Conservation (phyloP, 352 stramenopile genomes). For the Pythium scleroteichum region DNA sequence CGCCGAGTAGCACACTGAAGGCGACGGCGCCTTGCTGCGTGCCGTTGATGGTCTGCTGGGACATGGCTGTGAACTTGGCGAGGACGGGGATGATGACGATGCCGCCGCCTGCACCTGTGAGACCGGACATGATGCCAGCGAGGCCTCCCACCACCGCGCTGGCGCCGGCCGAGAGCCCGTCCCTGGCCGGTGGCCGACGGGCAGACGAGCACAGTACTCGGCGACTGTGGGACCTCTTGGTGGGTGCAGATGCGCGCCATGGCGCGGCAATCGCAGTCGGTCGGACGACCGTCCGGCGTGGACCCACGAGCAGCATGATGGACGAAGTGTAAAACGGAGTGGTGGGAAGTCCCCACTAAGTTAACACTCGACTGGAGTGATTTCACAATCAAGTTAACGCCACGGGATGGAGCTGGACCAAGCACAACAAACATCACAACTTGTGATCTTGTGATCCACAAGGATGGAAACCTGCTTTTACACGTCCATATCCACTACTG, state of each 20-base stretch:
- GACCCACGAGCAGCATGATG: background rate
- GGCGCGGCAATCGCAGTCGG: background rate
- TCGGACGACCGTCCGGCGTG: background rate
- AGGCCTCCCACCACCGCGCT: conserved; percentile 46
- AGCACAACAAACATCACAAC: background rate
- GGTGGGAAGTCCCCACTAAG: background rate
- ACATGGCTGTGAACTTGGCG: conserved; percentile 70
- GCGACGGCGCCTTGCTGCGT: conserved; percentile 74
- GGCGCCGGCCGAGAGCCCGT: background rate
- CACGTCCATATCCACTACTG: too few relatives aligned
- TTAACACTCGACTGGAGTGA: background rate
- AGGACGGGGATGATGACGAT: conserved; percentile 79
- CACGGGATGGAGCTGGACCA: background rate
- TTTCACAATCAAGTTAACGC: conserved; percentile 1
- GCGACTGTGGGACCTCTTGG: background rate
- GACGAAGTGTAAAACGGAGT: background rate
- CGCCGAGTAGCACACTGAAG: conserved; percentile 57
- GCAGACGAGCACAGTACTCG: conserved; percentile 7
- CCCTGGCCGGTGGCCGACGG: background rate
- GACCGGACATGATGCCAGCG: conserved; percentile 63
- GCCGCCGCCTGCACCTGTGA: conserved; percentile 70
- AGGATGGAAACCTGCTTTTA: too few relatives aligned
- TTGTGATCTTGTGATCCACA: too few relatives aligned
- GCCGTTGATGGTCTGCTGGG: conserved; percentile 80
- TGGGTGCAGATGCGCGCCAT: background rate